Evolutionary conservation across 331 rosid genomes (phyloP), one percentile per base, ranked within the genome.

Genomic region (Rhamnella rubrinervis): DNA sequence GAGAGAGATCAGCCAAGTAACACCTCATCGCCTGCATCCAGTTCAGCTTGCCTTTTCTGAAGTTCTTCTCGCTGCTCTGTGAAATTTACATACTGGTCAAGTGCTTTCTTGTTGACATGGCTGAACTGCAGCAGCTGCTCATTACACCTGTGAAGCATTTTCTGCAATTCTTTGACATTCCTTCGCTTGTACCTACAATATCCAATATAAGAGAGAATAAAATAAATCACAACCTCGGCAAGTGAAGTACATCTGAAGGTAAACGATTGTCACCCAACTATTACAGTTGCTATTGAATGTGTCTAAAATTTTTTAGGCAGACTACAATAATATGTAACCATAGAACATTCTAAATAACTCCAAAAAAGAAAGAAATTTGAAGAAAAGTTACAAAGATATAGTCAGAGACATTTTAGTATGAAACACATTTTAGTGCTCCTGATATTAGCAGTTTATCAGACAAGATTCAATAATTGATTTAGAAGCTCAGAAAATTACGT

Each of bases 51-150:
- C 78, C 97, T 88, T 78, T 89, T 88, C 88, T 93, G 95, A 76
- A 93, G 98, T 80, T 91, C 97, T 80, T 93, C 98, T 65, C 98
- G 85, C 66, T 93, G 98, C 81, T 93, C 98, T 7, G 97, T 91
- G 71, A 93, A 93, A 82, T 91, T 93, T 66, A 93, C 89, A 74
- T 89, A 93, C 75, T 93, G 98, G 77, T 91, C 97, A 58, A 93
- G 92, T 56, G 98, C 98, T 85, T 93, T 93, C 82, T 91, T 93
- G 80, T 93, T 93, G 40, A 93, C 98, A 77, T 93, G 98, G 80
- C 97, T 91, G 71, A 91, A 91, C 74, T 87, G 89, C 68, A 88
- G 97, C 83, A 93, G 83, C 72, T 93, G 89, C 44, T 93, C 96
- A 66, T 76, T 91, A 89, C 97, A 91, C 75, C 92, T 87, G 73